These are phyloP conservation scores for Linum lewisii DNA, from an alignment of 345 rosid species.

Conservation along the genomic window DNA sequence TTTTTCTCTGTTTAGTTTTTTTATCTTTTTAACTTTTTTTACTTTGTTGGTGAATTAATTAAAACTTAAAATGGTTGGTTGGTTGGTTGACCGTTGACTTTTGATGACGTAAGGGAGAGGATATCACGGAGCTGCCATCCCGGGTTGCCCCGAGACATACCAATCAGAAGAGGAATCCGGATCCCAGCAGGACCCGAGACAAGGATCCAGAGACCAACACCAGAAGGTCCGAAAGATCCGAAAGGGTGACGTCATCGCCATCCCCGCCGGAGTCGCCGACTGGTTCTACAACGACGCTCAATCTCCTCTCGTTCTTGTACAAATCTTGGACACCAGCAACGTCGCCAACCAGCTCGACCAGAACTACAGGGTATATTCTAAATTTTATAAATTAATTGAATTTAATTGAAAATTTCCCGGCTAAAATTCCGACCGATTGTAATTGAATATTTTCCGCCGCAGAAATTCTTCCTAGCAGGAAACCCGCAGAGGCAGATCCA, in stretches of 20 bases:
- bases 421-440: no score
- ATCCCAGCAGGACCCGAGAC: slow-evolving; percentile 27
- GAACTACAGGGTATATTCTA: slow-evolving; percentile 22
- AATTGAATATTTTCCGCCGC: not conserved
- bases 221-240: slow-evolving; percentile 25
- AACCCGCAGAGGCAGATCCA: slow-evolving; percentile 26
- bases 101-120: slow-evolving; percentile 23
- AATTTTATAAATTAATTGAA: no score
- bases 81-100: no score
- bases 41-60: not conserved
- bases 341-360: slow-evolving; percentile 41
- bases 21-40: not conserved
- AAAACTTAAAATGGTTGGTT: not conserved
- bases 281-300: slow-evolving; percentile 42
- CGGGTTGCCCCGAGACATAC: slow-evolving; percentile 37
- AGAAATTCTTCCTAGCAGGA: slow-evolving; percentile 46
- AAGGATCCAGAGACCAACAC: slow-evolving; percentile 15
- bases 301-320: slow-evolving; percentile 23
- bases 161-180: slow-evolving; percentile 13
- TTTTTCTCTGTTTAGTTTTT: not conserved
- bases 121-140: slow-evolving; percentile 23
- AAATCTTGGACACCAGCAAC: slow-evolving; percentile 25
- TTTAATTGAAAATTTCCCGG: no score
- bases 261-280: slow-evolving; percentile 34
- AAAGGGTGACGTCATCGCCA: slow-evolving; percentile 31